Base-by-base conservation (phyloP, 805 yeast species). In the Ogataea salicorniae region DNA sequence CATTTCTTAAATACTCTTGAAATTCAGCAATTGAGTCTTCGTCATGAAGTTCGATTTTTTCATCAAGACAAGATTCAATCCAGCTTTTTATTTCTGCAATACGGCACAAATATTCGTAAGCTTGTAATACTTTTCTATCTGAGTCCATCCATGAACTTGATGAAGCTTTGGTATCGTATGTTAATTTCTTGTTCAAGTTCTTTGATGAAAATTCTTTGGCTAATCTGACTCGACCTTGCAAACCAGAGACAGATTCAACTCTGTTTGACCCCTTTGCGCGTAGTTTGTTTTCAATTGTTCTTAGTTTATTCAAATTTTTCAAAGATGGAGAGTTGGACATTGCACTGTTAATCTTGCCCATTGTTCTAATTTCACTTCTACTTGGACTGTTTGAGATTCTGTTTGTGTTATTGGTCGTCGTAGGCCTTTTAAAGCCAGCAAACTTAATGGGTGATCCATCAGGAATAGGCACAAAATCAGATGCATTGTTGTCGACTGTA, bases 1-100 rank as follows among this genome's bases (percentile, higher is more conserved):
- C 99, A 67, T 92, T 85, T 53, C 91, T 75, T 29, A 94, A 68
- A 37, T 81, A 77, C 41, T 84, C 80, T 35, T 86, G 76, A 47
- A 79, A 70, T 37, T 76, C 75, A 5, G 67, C 74, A 3, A 80
- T 70, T 15, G 65, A 59, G 46, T 74, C 77, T 23, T 69, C 63
- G 14, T 52, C 46, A 8, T 9, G 31, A 9, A 63, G 43, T 16
- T 57, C 61, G 6, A 68, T 60, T 14, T 50, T 37, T 39, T 58
- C 59, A 4, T 46, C 55, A 5, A 67, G 45, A 17, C 62, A 55
- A 1, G 52, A 49, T 56, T 75, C 76, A 15, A 79, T 66, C 84
- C 84, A 79, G 14, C 55, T 55, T 48, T 74, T 77, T 34, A 76
- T 72, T 49, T 80, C 80, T 43, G 69, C 65, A 39, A 79, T 70